Base-by-base conservation (phyloP, 495 filamentous ascomycete genomes). In the Podospora bellae-mahoneyi region DNA sequence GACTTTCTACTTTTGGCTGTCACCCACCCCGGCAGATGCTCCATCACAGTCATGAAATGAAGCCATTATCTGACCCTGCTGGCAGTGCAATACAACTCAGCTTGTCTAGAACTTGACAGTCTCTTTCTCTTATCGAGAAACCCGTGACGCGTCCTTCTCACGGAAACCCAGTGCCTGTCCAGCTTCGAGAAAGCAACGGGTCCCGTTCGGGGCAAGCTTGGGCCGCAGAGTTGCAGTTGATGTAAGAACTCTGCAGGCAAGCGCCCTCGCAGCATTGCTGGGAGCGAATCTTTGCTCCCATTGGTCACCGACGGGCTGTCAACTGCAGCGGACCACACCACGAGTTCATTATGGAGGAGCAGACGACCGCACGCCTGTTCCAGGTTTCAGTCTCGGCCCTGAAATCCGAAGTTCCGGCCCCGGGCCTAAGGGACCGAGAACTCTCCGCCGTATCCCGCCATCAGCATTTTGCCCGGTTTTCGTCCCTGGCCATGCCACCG, bases 321-420 rank as follows among this genome's bases (percentile, higher is more conserved):
- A 48, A 66, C 32, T 30, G 58, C 27, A 56, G 20, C 54, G n/a
- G 23, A 64, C 61, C 32, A 32, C n/a, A 53, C 39, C 39, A 48
- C 39, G 39, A 48, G 39, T 48, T 48, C 34, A 10, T 39, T 10
- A 39, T 39, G 34, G 9, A 48, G 13, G 39, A 48, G 39, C 39
- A 48, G 39, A 10, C 39, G 4, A 32, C 7, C 39, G 13, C 3
- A 20, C 19, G 18, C 19, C 19, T 27, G 56, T 32, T 32, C 30
- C 30, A 32, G 30, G 30, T 32, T 54, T 16, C 61, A 20, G 18
- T 53, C 16, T 34, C 66, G 39, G 55, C 39, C 48, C 63, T 19
- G 10, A 55, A 56, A 61, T 65, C 62, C 67, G 67, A 62, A 58
- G 28, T 56, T 58, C 63, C 63, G 57, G n/a, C 19, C 39, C 6